Conservation (phyloP, 768 basidiomycete species). For the Cystoderma amianthinum region DNA sequence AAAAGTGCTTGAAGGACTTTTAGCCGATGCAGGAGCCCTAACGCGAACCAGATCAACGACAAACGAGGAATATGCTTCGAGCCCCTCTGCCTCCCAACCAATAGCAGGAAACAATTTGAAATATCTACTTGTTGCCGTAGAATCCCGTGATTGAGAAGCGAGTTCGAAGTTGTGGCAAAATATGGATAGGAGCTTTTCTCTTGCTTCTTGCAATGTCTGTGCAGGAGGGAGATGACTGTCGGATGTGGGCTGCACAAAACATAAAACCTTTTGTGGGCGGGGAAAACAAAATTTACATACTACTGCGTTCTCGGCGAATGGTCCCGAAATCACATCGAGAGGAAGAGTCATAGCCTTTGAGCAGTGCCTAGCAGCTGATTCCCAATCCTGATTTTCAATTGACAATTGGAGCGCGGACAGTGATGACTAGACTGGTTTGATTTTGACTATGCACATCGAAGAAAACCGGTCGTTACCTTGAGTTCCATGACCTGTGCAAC, state of each 20-base stretch:
- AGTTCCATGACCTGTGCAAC: conserved; percentile 93
- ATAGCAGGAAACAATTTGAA: conserved; percentile 97
- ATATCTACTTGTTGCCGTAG: conserved; percentile 83
- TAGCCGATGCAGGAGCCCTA: conserved; percentile 70
- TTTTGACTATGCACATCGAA: neutral
- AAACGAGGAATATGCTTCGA: conserved; percentile 89
- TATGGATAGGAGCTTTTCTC: conserved; percentile 66
- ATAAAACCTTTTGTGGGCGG: neutral
- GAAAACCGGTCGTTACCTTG: conserved; percentile 47
- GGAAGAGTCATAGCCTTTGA: conserved; percentile 87
- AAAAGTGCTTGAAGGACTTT: conserved; percentile 39
- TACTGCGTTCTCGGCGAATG: conserved; percentile 83
- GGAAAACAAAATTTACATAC: conserved; percentile 42
- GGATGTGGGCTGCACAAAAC: conserved; percentile 70
- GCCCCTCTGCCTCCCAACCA: conserved; percentile 87
- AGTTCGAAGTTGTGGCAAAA: conserved; percentile 78
- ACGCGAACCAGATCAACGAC: conserved; percentile 86
- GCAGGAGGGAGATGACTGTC: conserved; percentile 82
- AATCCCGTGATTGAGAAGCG: conserved; percentile 77
- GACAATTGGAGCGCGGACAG: conserved; percentile 52
- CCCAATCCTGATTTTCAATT: conserved; percentile 89
- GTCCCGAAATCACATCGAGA: conserved; percentile 66
- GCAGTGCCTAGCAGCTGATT: conserved; percentile 87
- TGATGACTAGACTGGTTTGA: conserved; percentile 24
- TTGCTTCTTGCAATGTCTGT: conserved; percentile 72